These are phyloP conservation scores for Penicillium sp. DNA, from an alignment of 2,329 filamentous ascomycete genomes.

Conservation along the genomic window DNA sequence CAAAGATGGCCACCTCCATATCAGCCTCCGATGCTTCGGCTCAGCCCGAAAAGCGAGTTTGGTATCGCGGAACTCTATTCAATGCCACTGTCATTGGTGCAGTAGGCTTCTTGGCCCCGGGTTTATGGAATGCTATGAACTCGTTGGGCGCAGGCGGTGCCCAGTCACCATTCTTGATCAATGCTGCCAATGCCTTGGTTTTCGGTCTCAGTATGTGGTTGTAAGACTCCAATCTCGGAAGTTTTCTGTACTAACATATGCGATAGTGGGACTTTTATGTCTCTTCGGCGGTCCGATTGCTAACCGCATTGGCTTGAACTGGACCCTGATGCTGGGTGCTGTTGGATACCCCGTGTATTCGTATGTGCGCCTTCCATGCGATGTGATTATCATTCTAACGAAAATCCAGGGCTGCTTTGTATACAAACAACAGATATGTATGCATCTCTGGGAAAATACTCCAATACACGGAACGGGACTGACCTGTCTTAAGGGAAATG, in stretches of 20 bases:
- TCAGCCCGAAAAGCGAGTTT: conserved; percentile 26
- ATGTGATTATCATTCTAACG: neutral
- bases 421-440: conserved; percentile 41
- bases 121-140: conserved; percentile 60
- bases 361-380: conserved; percentile 4
- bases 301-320: conserved; percentile 51
- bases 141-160: conserved; percentile 55
- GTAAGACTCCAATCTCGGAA: conserved; percentile 5
- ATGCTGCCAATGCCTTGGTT: conserved; percentile 55
- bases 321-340: conserved; percentile 46
- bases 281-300: conserved; percentile 52
- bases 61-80: conserved; percentile 56
- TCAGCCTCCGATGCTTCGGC: conserved; percentile 10
- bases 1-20: conserved; percentile 16
- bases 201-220: conserved; percentile 42
- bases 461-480: neutral
- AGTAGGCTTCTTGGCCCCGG: conserved; percentile 51
- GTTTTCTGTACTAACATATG: no score
- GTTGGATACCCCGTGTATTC: conserved; percentile 53
- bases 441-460: neutral
- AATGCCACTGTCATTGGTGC: conserved; percentile 56
- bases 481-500: conserved; percentile 42
- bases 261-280: conserved; percentile 42
- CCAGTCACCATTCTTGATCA: conserved; percentile 54
- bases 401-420: conserved; percentile 43